These are phyloP conservation scores for Fusarium sp. DNA, from an alignment of 2,329 filamentous ascomycete genomes.

Conservation along the genomic window DNA sequence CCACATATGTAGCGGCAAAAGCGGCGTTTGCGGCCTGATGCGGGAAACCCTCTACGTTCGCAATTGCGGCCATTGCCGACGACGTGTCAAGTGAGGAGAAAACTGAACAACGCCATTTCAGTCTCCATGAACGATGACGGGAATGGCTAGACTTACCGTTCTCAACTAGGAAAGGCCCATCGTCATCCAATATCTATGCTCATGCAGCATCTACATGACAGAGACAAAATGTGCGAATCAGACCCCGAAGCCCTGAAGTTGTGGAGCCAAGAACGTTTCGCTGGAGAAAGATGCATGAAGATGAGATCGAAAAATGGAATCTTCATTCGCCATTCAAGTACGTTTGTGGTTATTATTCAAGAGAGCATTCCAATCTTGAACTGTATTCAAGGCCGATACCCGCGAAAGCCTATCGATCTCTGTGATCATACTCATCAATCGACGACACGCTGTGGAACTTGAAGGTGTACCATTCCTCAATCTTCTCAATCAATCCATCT, in stretches of 20 bases:
- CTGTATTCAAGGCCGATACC: neutral
- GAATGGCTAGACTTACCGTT: too few species aligned
- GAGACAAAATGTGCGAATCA: too few species aligned
- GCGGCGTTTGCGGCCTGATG: too few species aligned
- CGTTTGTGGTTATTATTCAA: neutral
- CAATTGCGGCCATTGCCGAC: too few species aligned
- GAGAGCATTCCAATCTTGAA: neutral
- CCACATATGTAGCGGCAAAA: too few species aligned
- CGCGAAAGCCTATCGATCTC: neutral
- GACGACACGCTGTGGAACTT: neutral
- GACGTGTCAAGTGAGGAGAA: too few species aligned
- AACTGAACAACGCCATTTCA: too few species aligned
- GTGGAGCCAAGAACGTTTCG: neutral
- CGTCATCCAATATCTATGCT: too few species aligned
- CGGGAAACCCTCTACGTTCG: too few species aligned
- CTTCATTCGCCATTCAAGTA: neutral
- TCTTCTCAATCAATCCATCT: neutral
- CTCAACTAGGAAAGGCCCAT: too few species aligned
- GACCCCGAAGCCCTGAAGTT: neutral
- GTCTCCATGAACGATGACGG: too few species aligned
- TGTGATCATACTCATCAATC: neutral
- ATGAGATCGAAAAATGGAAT: neutral
- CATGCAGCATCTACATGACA: too few species aligned
- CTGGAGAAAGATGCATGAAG: neutral
- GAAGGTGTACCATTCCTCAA: neutral